A percentile compares a stretch with the other conserved stretches of the same genome.
phyloP scores from a whole-genome alignment of 2,329 filamentous ascomycete genomes.

The Fusarium tupiense region DNA sequence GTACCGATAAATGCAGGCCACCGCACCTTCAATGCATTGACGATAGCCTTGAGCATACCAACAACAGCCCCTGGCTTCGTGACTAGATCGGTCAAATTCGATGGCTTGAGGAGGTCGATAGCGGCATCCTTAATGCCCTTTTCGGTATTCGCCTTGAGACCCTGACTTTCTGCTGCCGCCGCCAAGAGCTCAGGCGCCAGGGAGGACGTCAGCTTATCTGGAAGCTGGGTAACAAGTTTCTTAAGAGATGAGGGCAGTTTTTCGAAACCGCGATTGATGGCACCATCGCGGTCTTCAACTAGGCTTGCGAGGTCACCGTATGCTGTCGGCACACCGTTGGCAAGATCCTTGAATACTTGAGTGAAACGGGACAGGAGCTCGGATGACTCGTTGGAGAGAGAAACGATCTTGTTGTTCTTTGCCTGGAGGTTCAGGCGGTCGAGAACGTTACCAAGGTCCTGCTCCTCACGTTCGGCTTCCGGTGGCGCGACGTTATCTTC shows the following conservation, averaged over 20 bases:
- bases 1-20: slow-evolving; percentile 94
- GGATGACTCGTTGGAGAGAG: slow-evolving; percentile 83
- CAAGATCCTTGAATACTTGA: slow-evolving; percentile 87
- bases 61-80: slow-evolving; percentile 89
- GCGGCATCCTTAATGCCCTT: slow-evolving; percentile 69
- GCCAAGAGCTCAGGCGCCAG: slow-evolving; percentile 86
- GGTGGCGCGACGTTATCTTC: slow-evolving; percentile 53
- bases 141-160: slow-evolving; percentile 64
- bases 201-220: slow-evolving; percentile 79
- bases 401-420: slow-evolving; percentile 86
- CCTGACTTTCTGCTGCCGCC: slow-evolving; percentile 78
- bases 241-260: slow-evolving; percentile 82
- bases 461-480: slow-evolving; percentile 62
- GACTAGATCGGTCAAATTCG: slow-evolving; percentile 80
- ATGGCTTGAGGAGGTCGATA: slow-evolving; percentile 74
- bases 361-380: slow-evolving; percentile 87
- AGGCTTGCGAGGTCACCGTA: slow-evolving; percentile 83
- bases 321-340: slow-evolving; percentile 92
- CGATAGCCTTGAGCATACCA: slow-evolving; percentile 86
- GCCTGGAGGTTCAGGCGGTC: slow-evolving; percentile 86
- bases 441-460: slow-evolving; percentile 83
- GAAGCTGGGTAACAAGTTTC: slow-evolving; percentile 86
- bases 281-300: slow-evolving; percentile 68
- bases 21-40: slow-evolving; percentile 84
- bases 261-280: slow-evolving; percentile 68